Evolutionary conservation across 2,329 filamentous ascomycete genomes (phyloP).

Genomic region (Aureobasidium uvarum): DNA sequence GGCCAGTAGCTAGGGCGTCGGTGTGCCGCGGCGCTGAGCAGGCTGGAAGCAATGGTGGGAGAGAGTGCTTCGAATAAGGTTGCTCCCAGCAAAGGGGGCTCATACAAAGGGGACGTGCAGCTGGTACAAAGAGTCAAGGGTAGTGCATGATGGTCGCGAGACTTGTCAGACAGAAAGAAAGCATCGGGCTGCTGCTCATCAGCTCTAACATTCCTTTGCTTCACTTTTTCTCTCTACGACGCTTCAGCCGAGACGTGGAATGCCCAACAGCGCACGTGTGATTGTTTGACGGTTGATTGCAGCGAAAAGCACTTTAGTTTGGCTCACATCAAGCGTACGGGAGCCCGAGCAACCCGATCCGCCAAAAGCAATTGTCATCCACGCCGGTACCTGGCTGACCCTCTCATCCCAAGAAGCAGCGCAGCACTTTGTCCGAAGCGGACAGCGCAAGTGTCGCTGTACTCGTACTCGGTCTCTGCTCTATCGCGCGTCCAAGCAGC

Average conservation of each 20-base stretch:
- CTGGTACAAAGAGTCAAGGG: conserved; percentile 1
- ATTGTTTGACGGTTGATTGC: conserved; percentile 20
- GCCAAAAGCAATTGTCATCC: neutral
- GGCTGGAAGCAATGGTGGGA: conserved; percentile 14
- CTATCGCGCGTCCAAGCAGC: neutral
- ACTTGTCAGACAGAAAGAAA: conserved; percentile 6
- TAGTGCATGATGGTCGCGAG: conserved; percentile 9
- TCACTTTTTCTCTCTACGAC: neutral
- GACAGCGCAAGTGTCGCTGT: conserved; percentile 5
- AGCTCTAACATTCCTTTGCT: conserved; percentile 20
- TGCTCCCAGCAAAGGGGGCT: conserved; percentile 18
- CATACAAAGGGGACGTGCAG: conserved; percentile 19
- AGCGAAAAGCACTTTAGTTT: conserved; percentile 3
- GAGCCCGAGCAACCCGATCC: conserved; percentile 14
- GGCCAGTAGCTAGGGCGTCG: conserved; percentile 14
- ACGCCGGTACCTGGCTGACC: no score
- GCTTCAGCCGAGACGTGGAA: conserved; percentile 13
- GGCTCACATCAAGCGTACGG: conserved; percentile 3
- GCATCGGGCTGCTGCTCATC: conserved; percentile 1
- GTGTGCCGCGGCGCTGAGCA: neutral
- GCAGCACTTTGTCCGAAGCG: conserved; percentile 15
- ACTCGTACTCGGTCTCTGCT: neutral
- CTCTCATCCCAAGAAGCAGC: neutral
- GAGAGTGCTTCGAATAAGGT: conserved; percentile 7
- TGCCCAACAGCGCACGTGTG: conserved; percentile 4